Evolutionary conservation across 768 basidiomycete genomes (phyloP).

Genomic region (Neoboletus magnificus): DNA sequence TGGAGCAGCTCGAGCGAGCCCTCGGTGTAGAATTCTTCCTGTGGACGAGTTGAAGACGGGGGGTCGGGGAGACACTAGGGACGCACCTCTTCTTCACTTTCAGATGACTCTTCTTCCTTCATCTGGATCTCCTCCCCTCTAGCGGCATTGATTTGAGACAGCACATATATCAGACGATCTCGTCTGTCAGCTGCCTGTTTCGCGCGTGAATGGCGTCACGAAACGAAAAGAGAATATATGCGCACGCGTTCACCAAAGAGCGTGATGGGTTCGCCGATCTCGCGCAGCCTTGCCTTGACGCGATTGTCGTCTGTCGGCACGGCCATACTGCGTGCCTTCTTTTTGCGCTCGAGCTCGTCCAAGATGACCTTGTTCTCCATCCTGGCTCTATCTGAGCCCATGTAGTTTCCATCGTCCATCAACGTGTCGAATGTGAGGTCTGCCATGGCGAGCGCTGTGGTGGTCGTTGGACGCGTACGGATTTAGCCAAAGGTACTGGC

Average conservation of each 20-base stretch:
- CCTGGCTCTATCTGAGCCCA: constrained; percentile 70
- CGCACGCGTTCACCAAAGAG: constrained; percentile 95
- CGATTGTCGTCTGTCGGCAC: constrained; percentile 96
- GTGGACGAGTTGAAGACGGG: constrained; percentile 10
- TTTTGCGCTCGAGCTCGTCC: constrained; percentile 96
- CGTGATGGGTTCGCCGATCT: constrained; percentile 96
- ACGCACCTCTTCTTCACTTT: constrained; percentile 74
- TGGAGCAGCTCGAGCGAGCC: constrained; percentile 85
- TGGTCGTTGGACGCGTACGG: constrained; percentile 2
- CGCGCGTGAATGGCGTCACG: constrained; percentile 14
- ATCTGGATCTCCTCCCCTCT: constrained; percentile 76
- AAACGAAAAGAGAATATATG: constrained; percentile 18
- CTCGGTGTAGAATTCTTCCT: constrained; percentile 95
- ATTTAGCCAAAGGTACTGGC: constrained; percentile 13
- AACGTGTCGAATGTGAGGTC: constrained; percentile 76
- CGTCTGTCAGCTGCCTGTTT: constrained; percentile 88
- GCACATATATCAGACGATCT: constrained; percentile 91
- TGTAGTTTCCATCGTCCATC: constrained; percentile 73
- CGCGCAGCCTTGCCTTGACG: constrained; percentile 84
- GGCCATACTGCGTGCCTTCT: constrained; percentile 88
- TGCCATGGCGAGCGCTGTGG: constrained; percentile 43
- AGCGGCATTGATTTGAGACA: constrained; percentile 90
- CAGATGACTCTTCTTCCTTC: constrained; percentile 64
- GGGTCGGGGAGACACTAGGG: neutral
- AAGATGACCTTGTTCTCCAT: constrained; percentile 84